These are phyloP conservation scores for Liquidambar formosana DNA, from an alignment of 164 flowering plant genomes.

Conservation along the genomic window DNA sequence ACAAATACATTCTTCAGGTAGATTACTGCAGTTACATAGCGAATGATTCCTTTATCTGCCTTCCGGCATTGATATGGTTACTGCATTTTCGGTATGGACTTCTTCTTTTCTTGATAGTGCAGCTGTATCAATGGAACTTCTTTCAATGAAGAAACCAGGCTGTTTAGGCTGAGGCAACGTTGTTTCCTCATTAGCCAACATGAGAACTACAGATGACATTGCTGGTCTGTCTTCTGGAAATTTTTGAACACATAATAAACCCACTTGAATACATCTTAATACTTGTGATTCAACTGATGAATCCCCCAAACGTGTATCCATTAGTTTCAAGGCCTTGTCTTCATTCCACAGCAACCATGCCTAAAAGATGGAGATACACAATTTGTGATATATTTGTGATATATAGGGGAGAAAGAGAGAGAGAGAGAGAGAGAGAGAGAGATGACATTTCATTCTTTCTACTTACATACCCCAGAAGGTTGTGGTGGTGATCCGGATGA, in stretches of 20 bases:
- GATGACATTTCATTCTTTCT: no score
- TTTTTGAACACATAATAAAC: background rate
- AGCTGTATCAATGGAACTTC: background rate
- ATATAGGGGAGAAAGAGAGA: no score
- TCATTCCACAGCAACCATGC: background rate
- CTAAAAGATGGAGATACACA: background rate
- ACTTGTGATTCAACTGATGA: background rate
- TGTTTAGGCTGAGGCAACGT: background rate
- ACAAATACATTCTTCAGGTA: no score
- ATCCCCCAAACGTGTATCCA: background rate
- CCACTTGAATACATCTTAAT: background rate
- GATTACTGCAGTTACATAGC: no score
- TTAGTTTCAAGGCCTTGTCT: background rate
- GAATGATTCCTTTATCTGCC: no score
- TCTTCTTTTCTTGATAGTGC: no score
- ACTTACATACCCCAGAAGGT: slow-evolving; percentile 14
- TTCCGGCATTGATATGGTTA: no score
- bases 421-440: no score
- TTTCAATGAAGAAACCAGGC: background rate
- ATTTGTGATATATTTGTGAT: no score
- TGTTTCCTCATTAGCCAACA: background rate
- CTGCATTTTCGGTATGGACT: background rate
- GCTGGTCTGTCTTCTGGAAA: background rate
- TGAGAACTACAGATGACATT: background rate
- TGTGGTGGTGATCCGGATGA: slow-evolving; percentile 1